Base-by-base conservation (phyloP, 2,329 filamentous ascomycete genomes). In the Lecanicillium sp. region DNA sequence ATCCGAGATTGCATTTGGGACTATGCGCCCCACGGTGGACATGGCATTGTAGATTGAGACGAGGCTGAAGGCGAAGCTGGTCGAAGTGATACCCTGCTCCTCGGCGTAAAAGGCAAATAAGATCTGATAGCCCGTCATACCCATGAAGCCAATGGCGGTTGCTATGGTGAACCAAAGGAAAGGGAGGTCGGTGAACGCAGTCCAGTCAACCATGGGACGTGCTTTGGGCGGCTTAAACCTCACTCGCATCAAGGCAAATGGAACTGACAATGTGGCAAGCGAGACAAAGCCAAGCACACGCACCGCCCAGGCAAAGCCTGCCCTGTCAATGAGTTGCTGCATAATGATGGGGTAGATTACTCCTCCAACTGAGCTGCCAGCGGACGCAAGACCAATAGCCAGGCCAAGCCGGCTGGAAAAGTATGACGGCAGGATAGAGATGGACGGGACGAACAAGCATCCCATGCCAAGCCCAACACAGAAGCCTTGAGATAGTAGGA, bases 391-490 rank as follows among this genome's bases (percentile, higher is more conserved):
- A 29, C 59, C 59, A 28, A 58, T 50, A 44, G 54, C 55, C 28
- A 61, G 45, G n/a, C 53, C 57, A 34, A 56, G 52, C 31, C 47
- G 46, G 30, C 48, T 49, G 19, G 39, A 46, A 44, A 69, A 71
- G 47, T 69, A 70, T 36, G 60, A 53, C 11, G 59, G 54, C 12
- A 69, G 47, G 15, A 65, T 53, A 11, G 59, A 57, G 11, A 60
- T 55, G 12, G 53, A 51, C 3, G 62, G 61, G 17, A 64, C 47
- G 17, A 60, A 63, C 14, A 51, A 42, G 15, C 57, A 51, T 15
- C 60, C 58, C 35, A 56, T 57, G 29, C 63, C 63, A 3, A 62
- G 35, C 29, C 62, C 62, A 15, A 61, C 44, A 46, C 59, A 61
- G n/a, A 66, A 36, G 5, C 57, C 62, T 45, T 66, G 61, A 1